A percentile compares a stretch with the other conserved stretches of the same genome.
These are phyloP conservation scores for Trichoderma sp. DNA, from an alignment of 2,329 filamentous ascomycete genomes.

Conservation along the genomic window DNA sequence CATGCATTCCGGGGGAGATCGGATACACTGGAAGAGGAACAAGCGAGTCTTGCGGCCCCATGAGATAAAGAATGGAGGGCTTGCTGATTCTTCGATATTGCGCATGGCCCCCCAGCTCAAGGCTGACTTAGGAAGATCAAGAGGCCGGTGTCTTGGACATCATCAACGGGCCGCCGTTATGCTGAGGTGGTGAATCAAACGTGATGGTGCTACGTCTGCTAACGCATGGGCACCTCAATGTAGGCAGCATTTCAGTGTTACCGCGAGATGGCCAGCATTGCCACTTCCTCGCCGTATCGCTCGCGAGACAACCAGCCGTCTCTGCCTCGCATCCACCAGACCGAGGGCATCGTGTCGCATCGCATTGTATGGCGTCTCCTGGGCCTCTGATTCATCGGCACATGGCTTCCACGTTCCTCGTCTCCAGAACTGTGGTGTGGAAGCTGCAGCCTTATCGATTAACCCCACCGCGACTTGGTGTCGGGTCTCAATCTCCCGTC, in stretches of 20 bases:
- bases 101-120: neutral
- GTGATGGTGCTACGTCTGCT: neutral
- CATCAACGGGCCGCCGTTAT: neutral
- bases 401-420: slow-evolving; percentile 19
- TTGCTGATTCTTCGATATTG: neutral
- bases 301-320: neutral
- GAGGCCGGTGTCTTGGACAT: neutral
- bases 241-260: neutral
- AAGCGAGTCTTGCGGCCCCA: neutral
- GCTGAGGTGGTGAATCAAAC: too few relatives aligned
- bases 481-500: neutral
- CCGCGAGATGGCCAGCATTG: neutral
- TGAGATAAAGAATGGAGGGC: neutral
- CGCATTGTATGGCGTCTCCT: neutral
- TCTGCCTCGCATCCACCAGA: neutral
- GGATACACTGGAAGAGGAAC: neutral
- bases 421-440: neutral
- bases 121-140: neutral
- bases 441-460: slow-evolving; percentile 24
- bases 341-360: neutral
- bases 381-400: slow-evolving; percentile 6
- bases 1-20: neutral
- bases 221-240: neutral
- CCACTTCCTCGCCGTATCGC: neutral
- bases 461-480: slow-evolving; percentile 7